Conservation (phyloP, 164 flowering plant species). For the Euptelea pleiosperma region DNA sequence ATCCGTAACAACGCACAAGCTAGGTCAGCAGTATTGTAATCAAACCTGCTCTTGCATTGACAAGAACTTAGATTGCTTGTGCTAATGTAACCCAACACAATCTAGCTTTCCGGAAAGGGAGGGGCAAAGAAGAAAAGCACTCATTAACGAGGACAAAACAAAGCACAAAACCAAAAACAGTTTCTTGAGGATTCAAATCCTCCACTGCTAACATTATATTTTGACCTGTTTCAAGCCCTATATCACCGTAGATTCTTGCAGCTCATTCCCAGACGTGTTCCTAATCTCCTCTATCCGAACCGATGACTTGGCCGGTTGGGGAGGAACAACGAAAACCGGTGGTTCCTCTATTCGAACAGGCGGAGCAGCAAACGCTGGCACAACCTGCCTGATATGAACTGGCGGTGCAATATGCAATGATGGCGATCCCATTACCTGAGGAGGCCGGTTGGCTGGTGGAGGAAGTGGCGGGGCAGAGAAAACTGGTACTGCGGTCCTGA, state of each 20-base stretch:
- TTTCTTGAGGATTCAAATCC: slow-evolving; percentile 3
- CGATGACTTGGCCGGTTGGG: slow-evolving; percentile 15
- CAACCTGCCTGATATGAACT: slow-evolving; percentile 34
- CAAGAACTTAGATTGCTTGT: neutral
- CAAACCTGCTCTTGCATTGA: slow-evolving; percentile 1
- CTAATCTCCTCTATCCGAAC: slow-evolving; percentile 26
- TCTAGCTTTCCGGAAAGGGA: slow-evolving; percentile 12
- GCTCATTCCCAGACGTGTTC: slow-evolving; percentile 7
- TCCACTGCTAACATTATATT: slow-evolving; percentile 29
- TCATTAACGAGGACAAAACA: slow-evolving; percentile 17
- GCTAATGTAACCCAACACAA: neutral
- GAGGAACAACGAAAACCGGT: slow-evolving; percentile 40
- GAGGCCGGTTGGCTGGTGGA: slow-evolving; percentile 26
- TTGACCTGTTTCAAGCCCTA: slow-evolving; percentile 45
- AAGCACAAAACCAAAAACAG: slow-evolving; percentile 21
- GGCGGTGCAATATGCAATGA: slow-evolving; percentile 32
- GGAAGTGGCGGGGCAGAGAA: slow-evolving; percentile 73
- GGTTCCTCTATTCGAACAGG: slow-evolving; percentile 19
- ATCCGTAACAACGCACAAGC: neutral
- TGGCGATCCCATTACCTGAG: slow-evolving; percentile 37
- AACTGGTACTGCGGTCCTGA: slow-evolving; percentile 75
- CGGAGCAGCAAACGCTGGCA: slow-evolving; percentile 41
- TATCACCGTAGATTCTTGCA: slow-evolving; percentile 30
- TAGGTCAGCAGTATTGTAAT: neutral
- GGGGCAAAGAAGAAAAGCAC: slow-evolving; percentile 13